Evolutionary conservation across 495 filamentous ascomycete genomes (phyloP), one percentile per base, ranked within the genome.

Genomic region (Neohortaea acidophila): DNA sequence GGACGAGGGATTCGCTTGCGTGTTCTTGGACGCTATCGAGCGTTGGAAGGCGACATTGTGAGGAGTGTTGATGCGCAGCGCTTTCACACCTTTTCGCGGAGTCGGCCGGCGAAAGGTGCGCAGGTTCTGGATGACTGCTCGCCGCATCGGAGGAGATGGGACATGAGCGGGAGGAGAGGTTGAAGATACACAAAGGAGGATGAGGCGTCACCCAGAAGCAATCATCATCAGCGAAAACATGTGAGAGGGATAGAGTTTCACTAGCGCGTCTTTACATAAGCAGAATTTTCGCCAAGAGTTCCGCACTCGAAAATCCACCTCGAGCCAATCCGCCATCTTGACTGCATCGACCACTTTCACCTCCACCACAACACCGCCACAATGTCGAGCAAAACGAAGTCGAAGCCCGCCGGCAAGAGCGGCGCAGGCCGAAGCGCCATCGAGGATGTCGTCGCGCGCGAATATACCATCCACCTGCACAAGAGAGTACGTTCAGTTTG

Each of bases 401-500:
- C 47, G 57, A 77, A 79, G 69, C 61, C 67, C 39, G 48, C 71
- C 44, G 70, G 71, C 51, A 72, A 67, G 62, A 92, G 92, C 77
- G n/a, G 20, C n/a, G 15, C 9, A 5, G 58, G 60, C 53, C 81
- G 86, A 59, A 94, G 85, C 60, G 89, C 89, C 66, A 92, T 96
- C 63, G 79, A 81, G 59, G 86, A 96, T 66, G 91, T 96, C 56
- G 89, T 99, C 59, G 77, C 89, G 43, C 84, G 89, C 73, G 91
- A 99, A 72, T 99, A 96, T 76, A 99, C 89, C 63, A 99, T 99
- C 73, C 87, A 99, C 75, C 68, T 99, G 48, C 89, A 99, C 80
- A 96, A 92, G 77, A 77, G 86, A 65, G 89, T 96, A 91, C 63
- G 82, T 83, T 64, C 57, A 69, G 73, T 78, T 77, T 77, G 57